Base-by-base conservation (phyloP, 306 rosid genomes). In the Glycyrrhiza uralensis region DNA sequence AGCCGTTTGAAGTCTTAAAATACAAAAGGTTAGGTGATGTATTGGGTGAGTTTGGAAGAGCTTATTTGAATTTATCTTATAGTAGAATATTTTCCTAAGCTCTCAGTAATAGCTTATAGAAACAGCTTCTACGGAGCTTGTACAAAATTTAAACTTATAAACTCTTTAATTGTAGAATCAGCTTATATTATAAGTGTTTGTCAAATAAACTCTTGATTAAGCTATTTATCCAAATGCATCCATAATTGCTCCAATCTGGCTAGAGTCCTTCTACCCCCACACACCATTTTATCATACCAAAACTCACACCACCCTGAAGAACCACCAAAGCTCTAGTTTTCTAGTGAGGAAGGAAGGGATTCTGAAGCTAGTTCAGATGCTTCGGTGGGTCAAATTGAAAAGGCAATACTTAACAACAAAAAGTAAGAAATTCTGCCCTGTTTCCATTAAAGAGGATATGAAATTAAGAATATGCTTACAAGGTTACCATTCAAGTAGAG, bases 401-500 rank as follows among this genome's bases (percentile, higher is more conserved):
- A 11, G 22, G 7, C 12, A 28, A 41, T 13, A 29, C 56, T 7
- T 20, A 67, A 69, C 33, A 49, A 14, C 35, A n/a, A 32, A 18
- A 26, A 4, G 15, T 12, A 14, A 18, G 4, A 39, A 39, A 45
- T 45, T 30, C 1, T 20, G 50, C 33, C 49, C 32, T 28, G 32
- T 29, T 42, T 72, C 30, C 45, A 4, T 41, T 5, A 12, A 44
- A 39, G 41, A 46, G 32, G 1, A 14, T 60, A 44, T 12, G 33
- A 55, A 65, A 9, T 28, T 26, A 64, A 62, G 7, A 61, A 13
- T 11, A 63, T 64, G 45, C 69, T 56, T 32, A 67, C 63, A 76
- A 9, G 41, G 30, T 67, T 51, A 38, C 46, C 19, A 42, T 64
- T 63, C 66, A 41, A 39, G 56, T 17, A 23, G 23, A 61, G 18